phyloP scores from a whole-genome alignment of 352 stramenopile genomes.

The Globisporangium spinosum region DNA sequence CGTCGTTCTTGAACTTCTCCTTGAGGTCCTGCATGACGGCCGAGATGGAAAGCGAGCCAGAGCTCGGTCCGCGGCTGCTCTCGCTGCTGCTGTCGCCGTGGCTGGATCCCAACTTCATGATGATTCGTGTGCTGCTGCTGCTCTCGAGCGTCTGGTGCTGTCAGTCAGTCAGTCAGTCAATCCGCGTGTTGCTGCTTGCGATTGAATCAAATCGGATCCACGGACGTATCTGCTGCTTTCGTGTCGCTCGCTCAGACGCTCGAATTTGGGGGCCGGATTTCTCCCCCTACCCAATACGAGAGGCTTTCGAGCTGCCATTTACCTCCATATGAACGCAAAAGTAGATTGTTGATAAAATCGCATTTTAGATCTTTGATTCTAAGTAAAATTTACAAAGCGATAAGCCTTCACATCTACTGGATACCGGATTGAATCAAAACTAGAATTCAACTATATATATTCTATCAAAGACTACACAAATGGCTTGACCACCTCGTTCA shows the following conservation, averaged over 20 bases:
- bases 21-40: conserved; percentile 94
- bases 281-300: conserved; percentile 5
- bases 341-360: not conserved
- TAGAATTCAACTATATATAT: not conserved
- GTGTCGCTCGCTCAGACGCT: conserved; percentile 8
- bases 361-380: not conserved
- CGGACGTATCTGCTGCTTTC: conserved; percentile 6
- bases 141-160: not conserved
- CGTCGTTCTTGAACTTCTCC: conserved; percentile 99
- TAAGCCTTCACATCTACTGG: not conserved
- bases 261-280: not conserved
- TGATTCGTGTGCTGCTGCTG: not conserved
- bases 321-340: not conserved
- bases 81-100: conserved; percentile 46
- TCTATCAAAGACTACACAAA: not conserved
- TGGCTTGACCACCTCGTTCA: not conserved
- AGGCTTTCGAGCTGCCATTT: not conserved
- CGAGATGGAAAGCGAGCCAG: conserved; percentile 51
- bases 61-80: conserved; percentile 27
- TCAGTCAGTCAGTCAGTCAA: not conserved
- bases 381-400: not conserved
- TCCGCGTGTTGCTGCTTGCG: not conserved
- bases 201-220: conserved; percentile 1
- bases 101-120: conserved; percentile 57
- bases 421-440: not conserved